Percentiles rank a stretch among this genome's conserved stretches.
Conservation (phyloP, 2,329 filamentous ascomycete species). For the Diaporthe batatas region DNA sequence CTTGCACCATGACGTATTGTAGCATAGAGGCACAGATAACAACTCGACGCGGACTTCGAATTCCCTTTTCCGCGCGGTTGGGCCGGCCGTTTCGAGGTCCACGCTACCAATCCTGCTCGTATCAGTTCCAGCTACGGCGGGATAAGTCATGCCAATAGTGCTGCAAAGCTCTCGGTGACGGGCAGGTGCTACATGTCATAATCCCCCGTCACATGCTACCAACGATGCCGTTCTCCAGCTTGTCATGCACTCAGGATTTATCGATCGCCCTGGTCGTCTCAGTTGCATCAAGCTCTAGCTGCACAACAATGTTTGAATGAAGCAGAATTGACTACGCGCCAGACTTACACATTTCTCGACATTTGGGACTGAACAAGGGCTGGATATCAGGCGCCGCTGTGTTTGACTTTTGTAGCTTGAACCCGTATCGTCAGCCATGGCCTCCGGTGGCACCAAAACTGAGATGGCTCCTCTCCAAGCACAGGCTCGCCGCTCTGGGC, state of each 20-base stretch:
- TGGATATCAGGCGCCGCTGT: background rate
- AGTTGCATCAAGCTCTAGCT: background rate
- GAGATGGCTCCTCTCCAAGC: background rate
- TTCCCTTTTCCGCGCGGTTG: background rate
- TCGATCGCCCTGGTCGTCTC: background rate
- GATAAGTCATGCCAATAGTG: background rate
- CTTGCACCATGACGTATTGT: background rate
- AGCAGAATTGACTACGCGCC: background rate
- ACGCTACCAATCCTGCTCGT: background rate
- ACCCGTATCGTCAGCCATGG: conserved; percentile 3
- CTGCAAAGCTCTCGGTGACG: background rate
- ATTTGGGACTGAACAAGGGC: no score
- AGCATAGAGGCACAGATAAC: background rate
- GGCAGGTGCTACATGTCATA: background rate
- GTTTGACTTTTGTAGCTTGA: background rate
- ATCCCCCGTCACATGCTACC: background rate
- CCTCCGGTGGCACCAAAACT: background rate
- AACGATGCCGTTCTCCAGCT: background rate
- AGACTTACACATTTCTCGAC: background rate
- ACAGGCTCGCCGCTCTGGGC: no score
- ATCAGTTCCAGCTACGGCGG: background rate
- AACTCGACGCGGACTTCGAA: background rate
- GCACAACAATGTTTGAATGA: background rate
- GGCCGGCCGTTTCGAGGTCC: background rate
- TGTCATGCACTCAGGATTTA: no score